A percentile compares a stretch with the other conserved stretches of the same genome.
Evolutionary conservation across 2,329 filamentous ascomycete species (phyloP).

Genomic region (Blastomyces parvus): DNA sequence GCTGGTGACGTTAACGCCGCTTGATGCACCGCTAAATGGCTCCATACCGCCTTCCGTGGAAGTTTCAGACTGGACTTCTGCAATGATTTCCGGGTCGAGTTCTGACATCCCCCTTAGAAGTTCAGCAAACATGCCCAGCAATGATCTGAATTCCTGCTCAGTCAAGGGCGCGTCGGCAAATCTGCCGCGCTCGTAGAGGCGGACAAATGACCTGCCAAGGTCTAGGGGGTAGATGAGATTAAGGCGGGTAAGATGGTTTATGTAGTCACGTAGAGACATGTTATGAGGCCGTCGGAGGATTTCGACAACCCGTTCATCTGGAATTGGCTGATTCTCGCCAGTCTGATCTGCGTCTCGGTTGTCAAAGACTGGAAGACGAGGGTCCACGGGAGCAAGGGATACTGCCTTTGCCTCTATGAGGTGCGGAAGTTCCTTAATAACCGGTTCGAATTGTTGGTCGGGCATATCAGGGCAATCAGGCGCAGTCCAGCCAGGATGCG

Average conservation of each 20-base stretch:
- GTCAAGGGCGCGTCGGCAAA: slow-evolving; percentile 64
- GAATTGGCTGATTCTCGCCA: slow-evolving; percentile 31
- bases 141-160: slow-evolving; percentile 59
- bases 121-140: slow-evolving; percentile 80
- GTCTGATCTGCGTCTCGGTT: neutral
- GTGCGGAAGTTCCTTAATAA: slow-evolving; percentile 75
- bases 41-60: neutral
- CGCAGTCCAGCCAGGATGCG: slow-evolving; percentile 81
- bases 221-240: slow-evolving; percentile 50
- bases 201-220: slow-evolving; percentile 54
- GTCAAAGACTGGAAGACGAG: slow-evolving; percentile 24
- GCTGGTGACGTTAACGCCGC: neutral
- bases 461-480: slow-evolving; percentile 65
- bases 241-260: slow-evolving; percentile 59
- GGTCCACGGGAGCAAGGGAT: slow-evolving; percentile 61
- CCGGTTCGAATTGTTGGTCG: slow-evolving; percentile 70
- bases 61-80: slow-evolving; percentile 20
- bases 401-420: slow-evolving; percentile 88
- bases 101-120: slow-evolving; percentile 66
- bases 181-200: slow-evolving; percentile 70
- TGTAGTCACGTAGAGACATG: slow-evolving; percentile 71
- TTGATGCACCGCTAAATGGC: neutral
- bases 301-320: slow-evolving; percentile 59
- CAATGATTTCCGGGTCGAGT: slow-evolving; percentile 48
- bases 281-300: slow-evolving; percentile 60